Conservation (phyloP, 2,329 filamentous ascomycete species). For the Colletotrichum musicola region DNA sequence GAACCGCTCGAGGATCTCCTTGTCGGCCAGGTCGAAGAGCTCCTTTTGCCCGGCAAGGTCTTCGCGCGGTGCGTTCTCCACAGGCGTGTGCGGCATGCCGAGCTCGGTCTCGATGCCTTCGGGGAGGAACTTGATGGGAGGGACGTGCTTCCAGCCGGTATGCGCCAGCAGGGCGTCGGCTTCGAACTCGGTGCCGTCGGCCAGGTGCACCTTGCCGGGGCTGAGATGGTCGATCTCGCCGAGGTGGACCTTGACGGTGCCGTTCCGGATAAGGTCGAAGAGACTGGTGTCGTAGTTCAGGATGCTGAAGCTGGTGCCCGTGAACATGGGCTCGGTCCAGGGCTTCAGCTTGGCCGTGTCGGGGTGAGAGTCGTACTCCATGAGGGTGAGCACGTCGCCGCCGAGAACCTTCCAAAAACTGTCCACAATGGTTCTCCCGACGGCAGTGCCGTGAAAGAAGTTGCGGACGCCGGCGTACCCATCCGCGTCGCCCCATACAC, state of each 20-base stretch:
- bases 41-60: slow-evolving; percentile 51
- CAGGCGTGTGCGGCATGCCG: slow-evolving; percentile 59
- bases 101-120: slow-evolving; percentile 60
- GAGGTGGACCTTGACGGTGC: slow-evolving; percentile 65
- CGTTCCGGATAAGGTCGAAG: slow-evolving; percentile 66
- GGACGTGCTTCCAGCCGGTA: slow-evolving; percentile 70
- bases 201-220: slow-evolving; percentile 61
- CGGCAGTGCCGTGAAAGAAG: slow-evolving; percentile 68
- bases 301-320: slow-evolving; percentile 68
- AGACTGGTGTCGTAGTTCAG: slow-evolving; percentile 70
- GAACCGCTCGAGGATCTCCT: slow-evolving; percentile 65
- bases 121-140: slow-evolving; percentile 65
- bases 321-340: slow-evolving; percentile 65
- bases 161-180: slow-evolving; percentile 67
- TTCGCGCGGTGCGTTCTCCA: slow-evolving; percentile 28
- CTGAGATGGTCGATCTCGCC: slow-evolving; percentile 63
- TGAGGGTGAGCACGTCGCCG: slow-evolving; percentile 65
- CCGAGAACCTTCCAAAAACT: slow-evolving; percentile 70
- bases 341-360: slow-evolving; percentile 67
- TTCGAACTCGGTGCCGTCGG: slow-evolving; percentile 59
- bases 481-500: slow-evolving; percentile 75
- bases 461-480: slow-evolving; percentile 66
- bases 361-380: slow-evolving; percentile 66
- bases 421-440: slow-evolving; percentile 68
- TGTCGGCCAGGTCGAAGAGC: slow-evolving; percentile 60